phyloP scores from a whole-genome alignment of 129 eudicot genomes.

The Smallanthus sonchifolius region DNA sequence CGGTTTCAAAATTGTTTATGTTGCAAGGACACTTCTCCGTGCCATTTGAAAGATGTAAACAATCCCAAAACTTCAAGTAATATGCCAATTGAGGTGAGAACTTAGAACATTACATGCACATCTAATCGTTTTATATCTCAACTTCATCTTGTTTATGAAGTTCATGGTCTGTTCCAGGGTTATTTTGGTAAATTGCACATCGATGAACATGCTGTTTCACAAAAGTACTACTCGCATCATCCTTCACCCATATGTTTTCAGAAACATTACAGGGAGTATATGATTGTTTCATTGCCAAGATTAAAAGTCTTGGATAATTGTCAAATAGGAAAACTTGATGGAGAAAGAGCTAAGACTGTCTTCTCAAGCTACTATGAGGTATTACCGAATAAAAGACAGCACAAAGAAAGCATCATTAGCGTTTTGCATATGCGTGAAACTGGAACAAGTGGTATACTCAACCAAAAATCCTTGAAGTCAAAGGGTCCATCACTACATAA shows the following conservation, averaged over 20 bases:
- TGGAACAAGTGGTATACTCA: conserved; percentile 32
- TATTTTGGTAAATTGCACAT: conserved; percentile 29
- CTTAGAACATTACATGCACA: conserved; percentile 5
- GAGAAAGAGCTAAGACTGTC: conserved; percentile 43
- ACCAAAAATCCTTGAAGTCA: conserved; percentile 24
- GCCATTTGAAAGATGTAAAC: conserved; percentile 30
- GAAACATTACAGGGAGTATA: conserved; percentile 51
- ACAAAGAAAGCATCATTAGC: conserved; percentile 51
- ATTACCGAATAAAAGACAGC: conserved; percentile 57
- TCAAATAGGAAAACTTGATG: conserved; percentile 36
- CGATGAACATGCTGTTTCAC: conserved; percentile 34
- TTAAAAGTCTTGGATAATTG: conserved; percentile 49
- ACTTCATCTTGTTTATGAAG: background rate
- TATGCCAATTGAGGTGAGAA: conserved; percentile 39
- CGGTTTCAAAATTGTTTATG: conserved; percentile 65
- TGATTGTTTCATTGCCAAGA: conserved; percentile 45
- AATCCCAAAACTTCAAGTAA: conserved; percentile 19
- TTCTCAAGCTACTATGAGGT: conserved; percentile 61
- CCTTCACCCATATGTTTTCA: conserved; percentile 66
- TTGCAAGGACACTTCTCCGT: conserved; percentile 57
- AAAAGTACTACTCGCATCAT: conserved; percentile 42
- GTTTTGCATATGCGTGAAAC: conserved; percentile 67
- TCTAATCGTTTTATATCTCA: background rate
- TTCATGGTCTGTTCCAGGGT: conserved; percentile 31
- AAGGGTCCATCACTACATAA: conserved; percentile 32